Evolutionary conservation across 257 asterid species (phyloP).

Genomic region (Asclepias syriaca): DNA sequence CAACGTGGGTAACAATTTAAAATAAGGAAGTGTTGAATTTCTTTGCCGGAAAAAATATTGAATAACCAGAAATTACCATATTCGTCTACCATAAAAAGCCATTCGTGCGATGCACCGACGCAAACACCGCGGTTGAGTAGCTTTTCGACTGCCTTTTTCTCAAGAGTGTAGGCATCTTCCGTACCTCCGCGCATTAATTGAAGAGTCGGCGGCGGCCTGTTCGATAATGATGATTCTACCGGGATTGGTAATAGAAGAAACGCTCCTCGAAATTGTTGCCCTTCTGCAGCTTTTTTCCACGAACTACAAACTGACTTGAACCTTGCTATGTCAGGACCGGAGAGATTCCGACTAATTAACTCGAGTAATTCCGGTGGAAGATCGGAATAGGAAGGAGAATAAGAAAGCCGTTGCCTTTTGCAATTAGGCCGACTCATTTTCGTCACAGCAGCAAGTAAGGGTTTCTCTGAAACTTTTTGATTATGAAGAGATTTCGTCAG

Average conservation of each 20-base stretch:
- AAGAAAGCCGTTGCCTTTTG: not conserved
- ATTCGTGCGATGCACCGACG: not conserved
- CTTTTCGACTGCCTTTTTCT: not conserved
- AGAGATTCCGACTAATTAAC: not conserved
- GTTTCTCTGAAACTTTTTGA: too few relatives aligned
- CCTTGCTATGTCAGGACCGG: not conserved
- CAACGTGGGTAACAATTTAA: too few relatives aligned
- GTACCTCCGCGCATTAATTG: too few relatives aligned
- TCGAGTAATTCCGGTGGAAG: not conserved
- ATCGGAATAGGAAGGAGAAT: not conserved
- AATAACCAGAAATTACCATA: not conserved
- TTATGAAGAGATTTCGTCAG: too few relatives aligned
- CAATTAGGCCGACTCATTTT: too few relatives aligned
- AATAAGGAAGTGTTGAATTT: not conserved
- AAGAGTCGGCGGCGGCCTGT: too few relatives aligned
- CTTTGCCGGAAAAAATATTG: not conserved
- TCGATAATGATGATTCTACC: too few relatives aligned
- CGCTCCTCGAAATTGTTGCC: not conserved
- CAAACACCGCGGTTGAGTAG: not conserved
- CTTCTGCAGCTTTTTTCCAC: not conserved
- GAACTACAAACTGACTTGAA: not conserved
- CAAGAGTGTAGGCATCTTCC: too few relatives aligned
- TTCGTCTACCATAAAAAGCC: not conserved
- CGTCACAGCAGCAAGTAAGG: too few relatives aligned
- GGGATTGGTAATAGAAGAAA: not conserved